These are phyloP conservation scores for Pestalotiopsis sp. DNA, from an alignment of 2,329 filamentous ascomycete species.

Conservation along the genomic window DNA sequence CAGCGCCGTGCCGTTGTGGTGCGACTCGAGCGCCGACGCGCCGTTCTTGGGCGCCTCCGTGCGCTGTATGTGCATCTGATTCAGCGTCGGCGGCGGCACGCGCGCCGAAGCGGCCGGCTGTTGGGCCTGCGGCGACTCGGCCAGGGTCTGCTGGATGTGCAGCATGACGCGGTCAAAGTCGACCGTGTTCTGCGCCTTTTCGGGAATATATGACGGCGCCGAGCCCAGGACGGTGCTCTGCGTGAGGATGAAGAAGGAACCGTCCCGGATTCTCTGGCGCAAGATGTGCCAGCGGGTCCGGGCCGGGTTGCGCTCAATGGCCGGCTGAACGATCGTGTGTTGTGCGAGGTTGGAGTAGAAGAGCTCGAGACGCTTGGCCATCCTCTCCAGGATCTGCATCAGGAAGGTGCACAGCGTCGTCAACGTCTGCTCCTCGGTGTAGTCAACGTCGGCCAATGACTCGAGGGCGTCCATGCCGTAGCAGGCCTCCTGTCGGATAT, in stretches of 20 bases:
- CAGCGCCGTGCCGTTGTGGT: constrained; percentile 42
- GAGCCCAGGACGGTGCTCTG: constrained; percentile 33
- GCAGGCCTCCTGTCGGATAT: constrained; percentile 52
- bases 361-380: constrained; percentile 49
- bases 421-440: background rate
- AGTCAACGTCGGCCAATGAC: constrained; percentile 30
- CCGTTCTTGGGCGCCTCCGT: constrained; percentile 29
- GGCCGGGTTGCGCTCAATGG: constrained; percentile 53
- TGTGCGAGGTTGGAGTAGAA: constrained; percentile 53
- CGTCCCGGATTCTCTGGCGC: constrained; percentile 46
- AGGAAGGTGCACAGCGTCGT: constrained; percentile 45
- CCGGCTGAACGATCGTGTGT: constrained; percentile 49
- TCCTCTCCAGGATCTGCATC: constrained; percentile 51
- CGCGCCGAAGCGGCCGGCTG: constrained; percentile 20
- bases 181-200: constrained; percentile 33
- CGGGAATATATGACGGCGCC: constrained; percentile 21
- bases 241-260: constrained; percentile 51
- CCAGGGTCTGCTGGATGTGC: constrained; percentile 39
- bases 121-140: constrained; percentile 16
- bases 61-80: constrained; percentile 41
- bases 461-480: constrained; percentile 57
- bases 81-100: constrained; percentile 31
- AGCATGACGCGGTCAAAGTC: constrained; percentile 46
- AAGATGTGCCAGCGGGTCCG: constrained; percentile 53
- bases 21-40: constrained; percentile 39